These are phyloP conservation scores for Colletotrichum sp. DNA, from an alignment of 2,329 filamentous ascomycete genomes.

Conservation along the genomic window DNA sequence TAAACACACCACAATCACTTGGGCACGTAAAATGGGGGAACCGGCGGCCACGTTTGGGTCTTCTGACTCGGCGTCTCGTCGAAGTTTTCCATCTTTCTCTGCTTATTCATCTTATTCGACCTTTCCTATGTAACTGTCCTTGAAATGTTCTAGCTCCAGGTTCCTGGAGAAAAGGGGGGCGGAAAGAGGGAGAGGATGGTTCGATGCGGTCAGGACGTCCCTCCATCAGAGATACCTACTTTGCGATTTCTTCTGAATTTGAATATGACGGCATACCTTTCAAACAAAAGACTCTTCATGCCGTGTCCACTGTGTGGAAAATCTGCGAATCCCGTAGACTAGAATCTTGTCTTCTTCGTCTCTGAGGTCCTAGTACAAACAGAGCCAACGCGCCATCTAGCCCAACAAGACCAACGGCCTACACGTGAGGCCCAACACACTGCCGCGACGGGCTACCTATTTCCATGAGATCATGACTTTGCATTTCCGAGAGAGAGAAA, in stretches of 20 bases:
- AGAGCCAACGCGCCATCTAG: neutral
- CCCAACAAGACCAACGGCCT: neutral
- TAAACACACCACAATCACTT: neutral
- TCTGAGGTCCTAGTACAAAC: neutral
- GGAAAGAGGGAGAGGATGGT: neutral
- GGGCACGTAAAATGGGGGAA: neutral
- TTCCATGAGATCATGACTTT: conserved; percentile 18
- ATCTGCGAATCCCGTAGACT: neutral
- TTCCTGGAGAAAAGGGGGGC: neutral
- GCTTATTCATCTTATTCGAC: neutral
- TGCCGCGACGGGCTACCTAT: neutral
- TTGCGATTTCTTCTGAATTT: neutral
- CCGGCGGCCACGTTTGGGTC: neutral
- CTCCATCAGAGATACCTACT: conserved; percentile 1
- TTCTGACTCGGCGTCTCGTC: neutral
- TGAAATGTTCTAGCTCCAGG: neutral
- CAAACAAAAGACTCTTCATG: neutral
- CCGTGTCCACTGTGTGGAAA: neutral
- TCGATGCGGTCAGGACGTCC: neutral
- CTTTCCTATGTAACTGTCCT: neutral
- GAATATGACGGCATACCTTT: neutral
- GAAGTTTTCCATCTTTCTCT: neutral
- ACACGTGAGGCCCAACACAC: neutral
- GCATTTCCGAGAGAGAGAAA: conserved; percentile 10
- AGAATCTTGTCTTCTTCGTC: neutral